Conservation (phyloP, 2,329 filamentous ascomycete species). For the Exophiala viscosa region DNA sequence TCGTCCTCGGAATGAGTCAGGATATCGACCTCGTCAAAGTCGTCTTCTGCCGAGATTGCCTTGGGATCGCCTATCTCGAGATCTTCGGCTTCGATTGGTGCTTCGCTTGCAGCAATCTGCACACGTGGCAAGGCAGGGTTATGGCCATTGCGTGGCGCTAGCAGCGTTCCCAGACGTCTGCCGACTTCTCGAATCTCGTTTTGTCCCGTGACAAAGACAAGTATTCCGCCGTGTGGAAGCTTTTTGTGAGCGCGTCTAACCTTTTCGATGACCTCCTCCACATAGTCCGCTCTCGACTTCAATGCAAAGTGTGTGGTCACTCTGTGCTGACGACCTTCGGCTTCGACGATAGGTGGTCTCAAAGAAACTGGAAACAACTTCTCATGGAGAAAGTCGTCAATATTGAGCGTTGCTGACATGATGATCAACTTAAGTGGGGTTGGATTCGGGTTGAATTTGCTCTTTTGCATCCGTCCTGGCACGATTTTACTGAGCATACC, state of each 20-base stretch:
- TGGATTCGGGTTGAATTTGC: slow-evolving; percentile 64
- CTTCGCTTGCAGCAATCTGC: slow-evolving; percentile 70
- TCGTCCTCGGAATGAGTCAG: slow-evolving; percentile 58
- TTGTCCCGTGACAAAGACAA: slow-evolving; percentile 92
- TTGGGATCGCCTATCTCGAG: slow-evolving; percentile 69
- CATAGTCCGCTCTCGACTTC: slow-evolving; percentile 78
- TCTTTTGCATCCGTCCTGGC: slow-evolving; percentile 72
- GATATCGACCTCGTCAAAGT: slow-evolving; percentile 52
- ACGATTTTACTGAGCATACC: slow-evolving; percentile 94
- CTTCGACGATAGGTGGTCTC: slow-evolving; percentile 74
- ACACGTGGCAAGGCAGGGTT: slow-evolving; percentile 58
- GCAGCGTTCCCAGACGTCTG: slow-evolving; percentile 61
- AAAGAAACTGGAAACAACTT: slow-evolving; percentile 68
- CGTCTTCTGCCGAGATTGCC: slow-evolving; percentile 48
- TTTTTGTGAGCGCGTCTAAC: slow-evolving; percentile 84
- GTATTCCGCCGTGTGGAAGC: slow-evolving; percentile 81
- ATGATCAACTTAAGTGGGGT: slow-evolving; percentile 89
- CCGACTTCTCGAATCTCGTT: slow-evolving; percentile 85
- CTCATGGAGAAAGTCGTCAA: slow-evolving; percentile 88
- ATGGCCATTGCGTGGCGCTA: slow-evolving; percentile 3
- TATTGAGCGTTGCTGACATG: slow-evolving; percentile 93
- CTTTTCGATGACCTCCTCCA: slow-evolving; percentile 85
- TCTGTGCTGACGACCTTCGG: slow-evolving; percentile 85
- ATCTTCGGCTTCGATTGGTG: slow-evolving; percentile 78
- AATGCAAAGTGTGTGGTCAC: slow-evolving; percentile 87